Conservation (phyloP, 2,329 filamentous ascomycete genomes). For the Colletotrichum siamense region DNA sequence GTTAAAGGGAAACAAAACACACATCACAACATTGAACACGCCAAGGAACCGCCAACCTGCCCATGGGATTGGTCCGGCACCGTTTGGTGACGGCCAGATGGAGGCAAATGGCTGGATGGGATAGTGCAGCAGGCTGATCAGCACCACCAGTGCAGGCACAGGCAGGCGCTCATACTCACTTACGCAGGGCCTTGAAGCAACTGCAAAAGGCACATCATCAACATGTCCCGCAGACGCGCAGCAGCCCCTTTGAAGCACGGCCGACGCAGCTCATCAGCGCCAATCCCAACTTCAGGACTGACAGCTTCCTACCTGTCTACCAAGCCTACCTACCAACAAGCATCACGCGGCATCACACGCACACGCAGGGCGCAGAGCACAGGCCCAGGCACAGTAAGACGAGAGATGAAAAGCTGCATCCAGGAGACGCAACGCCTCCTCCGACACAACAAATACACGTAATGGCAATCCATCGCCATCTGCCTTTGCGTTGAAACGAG, state of each 20-base stretch:
- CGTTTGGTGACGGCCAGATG: not conserved
- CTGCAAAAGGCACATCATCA: not conserved
- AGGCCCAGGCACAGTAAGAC: constrained; percentile 3
- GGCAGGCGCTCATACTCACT: not conserved
- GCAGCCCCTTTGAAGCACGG: not conserved
- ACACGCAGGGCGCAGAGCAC: not conserved
- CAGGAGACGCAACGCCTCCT: not conserved
- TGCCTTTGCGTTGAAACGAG: not conserved
- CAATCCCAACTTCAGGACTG: not conserved
- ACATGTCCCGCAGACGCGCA: not conserved
- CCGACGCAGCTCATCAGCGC: not conserved
- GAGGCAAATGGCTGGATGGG: not conserved
- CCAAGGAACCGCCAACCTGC: not conserved
- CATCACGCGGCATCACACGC: not conserved
- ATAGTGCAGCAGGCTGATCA: not conserved
- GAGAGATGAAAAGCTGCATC: constrained; percentile 4
- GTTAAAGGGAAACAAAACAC: constrained; percentile 6
- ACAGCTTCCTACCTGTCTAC: not conserved
- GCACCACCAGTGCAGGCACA: not conserved
- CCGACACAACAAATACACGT: not conserved
- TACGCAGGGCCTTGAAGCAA: not conserved
- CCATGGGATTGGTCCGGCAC: not conserved
- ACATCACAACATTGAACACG: constrained; percentile 9
- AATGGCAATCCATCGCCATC: not conserved
- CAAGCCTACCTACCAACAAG: not conserved